These are phyloP conservation scores for Suillus weaverae DNA, from an alignment of 768 basidiomycete genomes.

Conservation along the genomic window DNA sequence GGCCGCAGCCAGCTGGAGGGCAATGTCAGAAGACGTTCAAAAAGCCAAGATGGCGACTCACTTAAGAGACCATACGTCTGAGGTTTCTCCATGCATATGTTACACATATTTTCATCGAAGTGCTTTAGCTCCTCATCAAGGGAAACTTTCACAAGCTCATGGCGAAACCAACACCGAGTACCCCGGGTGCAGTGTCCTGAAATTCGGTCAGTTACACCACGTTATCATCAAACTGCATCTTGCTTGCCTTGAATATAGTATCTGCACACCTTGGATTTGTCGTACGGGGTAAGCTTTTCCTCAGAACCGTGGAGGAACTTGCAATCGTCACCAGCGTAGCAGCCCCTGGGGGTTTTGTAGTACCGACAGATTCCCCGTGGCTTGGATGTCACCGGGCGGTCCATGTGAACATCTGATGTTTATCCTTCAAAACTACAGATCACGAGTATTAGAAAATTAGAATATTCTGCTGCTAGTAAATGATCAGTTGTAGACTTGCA, in stretches of 20 bases:
- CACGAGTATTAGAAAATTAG: not conserved
- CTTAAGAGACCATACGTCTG: constrained; percentile 66
- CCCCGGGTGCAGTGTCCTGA: constrained; percentile 73
- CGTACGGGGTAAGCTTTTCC: constrained; percentile 61
- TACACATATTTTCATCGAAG: constrained; percentile 54
- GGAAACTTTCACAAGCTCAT: constrained; percentile 36
- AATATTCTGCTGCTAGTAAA: not conserved
- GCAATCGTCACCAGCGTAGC: constrained; percentile 66
- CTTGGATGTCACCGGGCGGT: constrained; percentile 67
- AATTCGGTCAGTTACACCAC: constrained; percentile 4
- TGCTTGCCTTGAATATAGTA: constrained; percentile 60
- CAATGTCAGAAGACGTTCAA: constrained; percentile 2
- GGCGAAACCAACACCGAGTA: constrained; percentile 74
- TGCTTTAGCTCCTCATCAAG: constrained; percentile 24
- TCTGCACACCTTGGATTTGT: constrained; percentile 67
- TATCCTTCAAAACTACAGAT: not conserved
- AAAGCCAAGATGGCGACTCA: constrained; percentile 29
- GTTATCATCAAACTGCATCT: not conserved
- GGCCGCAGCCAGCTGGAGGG: constrained; percentile 63
- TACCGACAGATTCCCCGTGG: constrained; percentile 71
- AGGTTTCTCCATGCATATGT: constrained; percentile 77
- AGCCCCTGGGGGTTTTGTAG: constrained; percentile 63
- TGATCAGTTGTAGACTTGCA: not conserved
- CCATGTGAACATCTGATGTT: constrained; percentile 31
- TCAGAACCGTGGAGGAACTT: constrained; percentile 71